phyloP scores from a whole-genome alignment of 768 basidiomycete genomes.

The Pleurotus ostreatus region DNA sequence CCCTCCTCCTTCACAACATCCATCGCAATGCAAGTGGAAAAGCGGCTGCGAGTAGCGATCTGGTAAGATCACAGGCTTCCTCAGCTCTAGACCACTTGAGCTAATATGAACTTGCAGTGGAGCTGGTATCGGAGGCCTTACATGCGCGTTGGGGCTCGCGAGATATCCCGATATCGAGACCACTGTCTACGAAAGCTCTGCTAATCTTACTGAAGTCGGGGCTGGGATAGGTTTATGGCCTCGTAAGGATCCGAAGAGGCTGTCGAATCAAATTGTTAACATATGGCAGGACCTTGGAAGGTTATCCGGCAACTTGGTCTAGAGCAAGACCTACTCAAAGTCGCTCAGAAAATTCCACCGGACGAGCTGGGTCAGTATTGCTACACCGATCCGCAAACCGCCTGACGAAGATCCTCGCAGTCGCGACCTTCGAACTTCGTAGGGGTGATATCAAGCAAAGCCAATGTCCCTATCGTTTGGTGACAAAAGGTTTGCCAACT shows the following conservation, averaged over 20 bases:
- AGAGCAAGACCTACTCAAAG: slow-evolving; percentile 39
- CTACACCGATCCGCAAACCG: background rate
- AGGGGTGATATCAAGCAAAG: slow-evolving; percentile 54
- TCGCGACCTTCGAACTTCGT: slow-evolving; percentile 48
- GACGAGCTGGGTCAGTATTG: slow-evolving; percentile 31
- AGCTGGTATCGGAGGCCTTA: slow-evolving; percentile 48
- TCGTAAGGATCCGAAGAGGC: slow-evolving; percentile 25
- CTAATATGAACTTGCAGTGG: slow-evolving; percentile 32
- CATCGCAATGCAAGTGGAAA: slow-evolving; percentile 6
- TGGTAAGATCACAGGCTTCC: slow-evolving; percentile 35
- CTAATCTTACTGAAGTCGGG: slow-evolving; percentile 49
- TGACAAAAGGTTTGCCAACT: slow-evolving; percentile 47
- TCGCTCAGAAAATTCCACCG: slow-evolving; percentile 30
- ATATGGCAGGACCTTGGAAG: slow-evolving; percentile 40
- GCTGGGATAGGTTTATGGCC: slow-evolving; percentile 57
- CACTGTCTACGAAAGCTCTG: slow-evolving; percentile 51
- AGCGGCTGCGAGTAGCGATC: slow-evolving; percentile 48
- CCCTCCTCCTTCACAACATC: background rate
- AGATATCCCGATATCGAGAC: slow-evolving; percentile 51
- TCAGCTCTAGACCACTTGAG: slow-evolving; percentile 8
- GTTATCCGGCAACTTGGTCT: slow-evolving; percentile 41
- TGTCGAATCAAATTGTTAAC: background rate
- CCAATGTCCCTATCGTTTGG: slow-evolving; percentile 46
- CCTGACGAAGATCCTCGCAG: slow-evolving; percentile 25
- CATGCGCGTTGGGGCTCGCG: slow-evolving; percentile 41